Evolutionary conservation across 805 yeast genomes (phyloP).

Genomic region (Myxozyma nipponensis): DNA sequence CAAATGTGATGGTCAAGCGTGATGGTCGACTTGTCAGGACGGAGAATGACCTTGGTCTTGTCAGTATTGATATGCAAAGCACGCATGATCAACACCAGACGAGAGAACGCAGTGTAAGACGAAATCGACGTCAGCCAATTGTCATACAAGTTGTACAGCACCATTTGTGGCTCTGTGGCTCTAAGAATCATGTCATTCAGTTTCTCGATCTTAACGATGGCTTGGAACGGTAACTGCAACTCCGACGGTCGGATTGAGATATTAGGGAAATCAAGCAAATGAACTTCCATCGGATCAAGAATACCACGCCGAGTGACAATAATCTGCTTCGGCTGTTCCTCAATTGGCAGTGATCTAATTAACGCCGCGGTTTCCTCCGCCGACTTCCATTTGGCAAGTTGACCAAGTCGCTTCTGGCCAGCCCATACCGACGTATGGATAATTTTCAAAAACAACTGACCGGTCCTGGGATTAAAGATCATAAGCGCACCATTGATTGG

Average conservation of each 20-base stretch:
- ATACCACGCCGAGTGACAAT: slow-evolving; percentile 88
- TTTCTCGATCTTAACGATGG: slow-evolving; percentile 78
- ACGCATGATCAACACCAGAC: slow-evolving; percentile 76
- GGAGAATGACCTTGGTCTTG: slow-evolving; percentile 65
- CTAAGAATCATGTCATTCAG: slow-evolving; percentile 71
- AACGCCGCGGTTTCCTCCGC: slow-evolving; percentile 96
- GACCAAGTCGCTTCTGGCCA: slow-evolving; percentile 91
- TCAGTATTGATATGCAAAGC: slow-evolving; percentile 77
- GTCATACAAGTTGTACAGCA: slow-evolving; percentile 83
- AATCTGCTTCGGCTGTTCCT: slow-evolving; percentile 91
- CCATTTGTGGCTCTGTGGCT: slow-evolving; percentile 93
- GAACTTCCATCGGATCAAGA: slow-evolving; percentile 92
- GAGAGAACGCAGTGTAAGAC: slow-evolving; percentile 88
- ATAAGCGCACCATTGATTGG: slow-evolving; percentile 93
- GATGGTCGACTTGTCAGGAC: slow-evolving; percentile 66
- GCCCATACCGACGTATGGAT: slow-evolving; percentile 95
- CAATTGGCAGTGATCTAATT: slow-evolving; percentile 80
- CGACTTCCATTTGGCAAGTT: slow-evolving; percentile 94
- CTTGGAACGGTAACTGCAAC: slow-evolving; percentile 80
- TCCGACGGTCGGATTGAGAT: slow-evolving; percentile 86
- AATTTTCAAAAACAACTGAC: slow-evolving; percentile 82
- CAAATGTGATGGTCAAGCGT: slow-evolving; percentile 82
- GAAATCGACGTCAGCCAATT: slow-evolving; percentile 86
- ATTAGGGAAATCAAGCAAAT: slow-evolving; percentile 94
- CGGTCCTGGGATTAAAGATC: slow-evolving; percentile 83